Conservation (phyloP, 805 yeast genomes). For the Debaryomyces castellii region DNA sequence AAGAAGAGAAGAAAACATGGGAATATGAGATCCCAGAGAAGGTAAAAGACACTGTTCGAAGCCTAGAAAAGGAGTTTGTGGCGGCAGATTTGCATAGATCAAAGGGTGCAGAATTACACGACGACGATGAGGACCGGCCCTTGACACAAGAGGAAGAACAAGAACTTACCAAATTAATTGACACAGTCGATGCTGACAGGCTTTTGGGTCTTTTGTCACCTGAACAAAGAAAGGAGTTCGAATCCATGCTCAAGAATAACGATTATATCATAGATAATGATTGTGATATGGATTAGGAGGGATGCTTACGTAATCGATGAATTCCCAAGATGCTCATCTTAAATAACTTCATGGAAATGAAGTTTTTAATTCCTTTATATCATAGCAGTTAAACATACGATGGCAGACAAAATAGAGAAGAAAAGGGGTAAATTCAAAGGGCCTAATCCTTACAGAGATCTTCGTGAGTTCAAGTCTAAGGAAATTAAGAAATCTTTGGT, state of each 20-base stretch:
- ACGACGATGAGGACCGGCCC: slow-evolving; percentile 6
- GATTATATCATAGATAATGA: neutral
- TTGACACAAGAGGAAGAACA: slow-evolving; percentile 3
- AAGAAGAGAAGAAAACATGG: slow-evolving; percentile 1
- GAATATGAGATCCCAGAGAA: slow-evolving; percentile 2
- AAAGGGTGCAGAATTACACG: no score
- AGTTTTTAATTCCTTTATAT: no score
- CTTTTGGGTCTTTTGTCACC: slow-evolving; percentile 3
- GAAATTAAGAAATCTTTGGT: slow-evolving; percentile 78
- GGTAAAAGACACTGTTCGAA: neutral
- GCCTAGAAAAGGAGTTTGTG: slow-evolving; percentile 1
- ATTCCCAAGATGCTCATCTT: slow-evolving; percentile 11
- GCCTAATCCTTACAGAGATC: slow-evolving; percentile 30
- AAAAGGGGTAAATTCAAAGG: slow-evolving; percentile 12
- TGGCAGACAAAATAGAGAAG: neutral
- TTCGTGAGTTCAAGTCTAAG: slow-evolving; percentile 41
- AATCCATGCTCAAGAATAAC: neutral
- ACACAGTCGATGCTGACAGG: neutral
- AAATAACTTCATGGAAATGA: neutral
- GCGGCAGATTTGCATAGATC: slow-evolving; percentile 1
- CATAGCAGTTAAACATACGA: neutral
- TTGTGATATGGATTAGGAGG: neutral
- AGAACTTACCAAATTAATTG: slow-evolving; percentile 1
- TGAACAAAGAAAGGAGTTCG: slow-evolving; percentile 6
- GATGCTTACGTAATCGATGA: slow-evolving; percentile 5